Base-by-base conservation (phyloP, 768 basidiomycete species). In the Lactifluus piperatus region DNA sequence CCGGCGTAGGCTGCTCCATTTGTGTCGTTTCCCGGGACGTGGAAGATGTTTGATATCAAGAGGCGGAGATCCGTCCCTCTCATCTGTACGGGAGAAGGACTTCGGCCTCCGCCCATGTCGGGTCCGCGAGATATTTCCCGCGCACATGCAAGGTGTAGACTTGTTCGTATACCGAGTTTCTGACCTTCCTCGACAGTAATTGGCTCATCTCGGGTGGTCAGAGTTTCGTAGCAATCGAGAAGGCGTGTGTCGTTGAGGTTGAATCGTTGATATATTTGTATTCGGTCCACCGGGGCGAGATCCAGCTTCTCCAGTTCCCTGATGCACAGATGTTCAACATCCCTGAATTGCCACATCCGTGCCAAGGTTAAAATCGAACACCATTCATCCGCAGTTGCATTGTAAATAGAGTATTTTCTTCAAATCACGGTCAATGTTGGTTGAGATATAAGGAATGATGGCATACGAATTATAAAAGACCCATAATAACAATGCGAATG, bases 311-410 rank as follows among this genome's bases (percentile, higher is more conserved):
- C 71, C 6, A 79, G 69, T 55, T 77, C 72, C 0, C 72, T 68
- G 11, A 77, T 68, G 1, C 72, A 71, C 49, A 79, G 58, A n/a
- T 68, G 65, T 36, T 76, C 74, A 60, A 79, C 72, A 34, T 62
- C 69, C 52, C 68, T 63, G 60, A 79, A 79, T 1, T 70, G 67
- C 76, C 75, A 80, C 34, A 68, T 68, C 22, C 71, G 71, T 10
- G 76, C 72, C 10, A 76, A 69, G 20, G 55, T 55, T 27, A 79
- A 66, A 26, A 80, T 75, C 11, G 69, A 70, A 2, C 71, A 66
- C 78, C 78, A 79, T 14, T 74, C 72, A 0, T 75, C 69, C 1
- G 70, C 65, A 0, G 74, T 66, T 1, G 75, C 76, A 2, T 76
- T 69, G 47, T 77, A 77, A 1, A 71, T 46, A 0, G 72, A 75